phyloP scores from a whole-genome alignment of 225 moss, liverwort and hornwort species.

The Pseudisothecium myosuroides region DNA sequence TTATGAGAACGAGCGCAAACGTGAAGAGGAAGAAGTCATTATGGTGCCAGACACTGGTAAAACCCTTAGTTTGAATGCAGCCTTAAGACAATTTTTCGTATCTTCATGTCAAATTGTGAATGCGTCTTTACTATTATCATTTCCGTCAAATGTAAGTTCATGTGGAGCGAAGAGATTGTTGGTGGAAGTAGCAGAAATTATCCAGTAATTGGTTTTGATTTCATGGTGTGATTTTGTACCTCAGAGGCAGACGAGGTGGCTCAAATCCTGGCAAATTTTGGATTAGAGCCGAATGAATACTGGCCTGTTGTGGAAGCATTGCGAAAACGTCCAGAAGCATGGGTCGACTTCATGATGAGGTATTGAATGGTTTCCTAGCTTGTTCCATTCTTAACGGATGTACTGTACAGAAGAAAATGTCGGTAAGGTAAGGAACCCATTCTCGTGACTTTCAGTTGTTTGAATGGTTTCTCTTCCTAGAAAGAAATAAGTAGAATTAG shows the following conservation, averaged over 20 bases:
- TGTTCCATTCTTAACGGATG: background rate
- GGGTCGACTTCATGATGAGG: constrained; percentile 99
- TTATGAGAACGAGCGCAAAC: constrained; percentile 81
- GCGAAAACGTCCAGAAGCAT: constrained; percentile 81
- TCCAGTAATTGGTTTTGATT: background rate
- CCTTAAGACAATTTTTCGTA: background rate
- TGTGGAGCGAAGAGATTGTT: background rate
- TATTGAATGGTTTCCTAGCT: background rate
- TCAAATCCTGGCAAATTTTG: constrained; percentile 71
- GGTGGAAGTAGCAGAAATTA: background rate
- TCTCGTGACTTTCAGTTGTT: background rate
- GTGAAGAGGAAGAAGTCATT: constrained; percentile 62
- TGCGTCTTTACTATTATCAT: background rate
- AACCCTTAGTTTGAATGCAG: background rate
- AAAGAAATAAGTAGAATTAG: background rate
- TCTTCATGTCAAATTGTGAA: background rate
- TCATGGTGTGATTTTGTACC: background rate
- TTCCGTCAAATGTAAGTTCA: background rate
- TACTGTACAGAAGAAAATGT: background rate
- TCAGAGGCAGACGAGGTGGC: constrained; percentile 93
- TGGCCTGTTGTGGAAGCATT: constrained; percentile 82
- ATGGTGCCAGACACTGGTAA: constrained; percentile 74
- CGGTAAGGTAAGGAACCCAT: background rate
- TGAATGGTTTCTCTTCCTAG: background rate
- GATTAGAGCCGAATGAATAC: constrained; percentile 75